Evolutionary conservation across 2,329 filamentous ascomycete species (phyloP).

Genomic region (Beauveria sp.): DNA sequence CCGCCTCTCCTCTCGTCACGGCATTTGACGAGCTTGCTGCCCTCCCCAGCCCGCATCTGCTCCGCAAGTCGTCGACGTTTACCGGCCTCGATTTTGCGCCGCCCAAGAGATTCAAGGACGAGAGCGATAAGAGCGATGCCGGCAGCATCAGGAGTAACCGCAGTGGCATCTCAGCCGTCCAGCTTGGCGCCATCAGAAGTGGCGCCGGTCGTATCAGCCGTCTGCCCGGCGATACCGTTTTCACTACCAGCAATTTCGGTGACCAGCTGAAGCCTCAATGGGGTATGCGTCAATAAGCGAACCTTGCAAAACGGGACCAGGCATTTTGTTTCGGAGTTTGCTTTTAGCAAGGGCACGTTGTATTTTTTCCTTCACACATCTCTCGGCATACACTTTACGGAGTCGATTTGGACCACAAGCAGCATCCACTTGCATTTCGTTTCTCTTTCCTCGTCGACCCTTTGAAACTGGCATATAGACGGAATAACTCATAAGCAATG

Average conservation of each 20-base stretch:
- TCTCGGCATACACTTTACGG: constrained; percentile 9
- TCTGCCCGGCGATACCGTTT: constrained; percentile 74
- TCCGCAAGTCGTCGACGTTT: constrained; percentile 72
- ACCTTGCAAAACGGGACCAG: background rate
- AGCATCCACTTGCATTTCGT: constrained; percentile 7
- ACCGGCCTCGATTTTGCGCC: constrained; percentile 76
- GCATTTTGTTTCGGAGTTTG: constrained; percentile 8
- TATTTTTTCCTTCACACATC: constrained; percentile 8
- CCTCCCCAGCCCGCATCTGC: constrained; percentile 76
- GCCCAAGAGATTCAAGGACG: constrained; percentile 63
- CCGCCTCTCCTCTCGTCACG: constrained; percentile 70
- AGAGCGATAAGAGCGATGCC: constrained; percentile 54
- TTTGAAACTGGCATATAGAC: constrained; percentile 12
- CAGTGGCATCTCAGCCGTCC: constrained; percentile 64
- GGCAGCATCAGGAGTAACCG: constrained; percentile 59
- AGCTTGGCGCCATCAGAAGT: constrained; percentile 64
- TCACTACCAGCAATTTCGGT: constrained; percentile 61
- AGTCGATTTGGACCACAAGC: constrained; percentile 7
- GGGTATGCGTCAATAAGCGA: constrained; percentile 40
- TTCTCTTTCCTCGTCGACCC: background rate
- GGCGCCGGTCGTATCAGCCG: constrained; percentile 84
- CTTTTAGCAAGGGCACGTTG: constrained; percentile 4
- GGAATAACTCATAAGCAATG: constrained; percentile 4
- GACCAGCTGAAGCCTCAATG: constrained; percentile 53
- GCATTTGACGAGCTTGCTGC: constrained; percentile 79